Evolutionary conservation across 352 stramenopile genomes (phyloP), one percentile per base, ranked within the genome.

Genomic region (Globisporangium iwayamae): DNA sequence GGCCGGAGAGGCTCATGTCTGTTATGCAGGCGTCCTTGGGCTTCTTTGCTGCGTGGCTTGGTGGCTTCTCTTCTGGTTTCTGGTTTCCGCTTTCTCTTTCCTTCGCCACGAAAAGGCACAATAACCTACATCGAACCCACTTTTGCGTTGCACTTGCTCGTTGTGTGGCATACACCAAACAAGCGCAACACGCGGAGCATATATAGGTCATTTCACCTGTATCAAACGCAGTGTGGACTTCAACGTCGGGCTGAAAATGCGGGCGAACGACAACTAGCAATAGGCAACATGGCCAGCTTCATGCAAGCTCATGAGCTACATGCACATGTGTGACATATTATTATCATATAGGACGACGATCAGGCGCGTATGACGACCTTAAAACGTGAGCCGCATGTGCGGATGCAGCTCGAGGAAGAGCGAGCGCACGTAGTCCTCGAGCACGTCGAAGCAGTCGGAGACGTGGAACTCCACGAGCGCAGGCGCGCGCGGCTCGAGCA

Each of bases 401-500:
- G 79, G 79, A 47, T 85, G 57, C 13, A 90, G 75, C 62, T 93
- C 83, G 4, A 68, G 64, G 65, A 82, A 93, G 32, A 91, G 60
- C 32, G 78, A 79, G 47, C 71, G 72, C 13, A 93, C 74, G 62
- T 91, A 91, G 65, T 91, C 81, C n/a, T 79, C 78, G 4, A 87
- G 70, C 48, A 93, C 81, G 59, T 93, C 83, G 50, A 93, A 93
- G 66, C 79, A 90, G 55, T 93, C 72, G 13, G 79, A 78, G 41
- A 90, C 74, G 34, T 81, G 68, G 0, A 93, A 67, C 32, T 83
- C 68, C 47, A 73, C 62, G n/a, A 93, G 62, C 0, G 64, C 53
- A 11, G 75, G 85, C 0, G 71, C 53, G 11, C 77, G 78, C 14
- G 78, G 71, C 47, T 91, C 81, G 30, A 90, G 71, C 3, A 93